These are phyloP conservation scores for Phytophthora parvispora DNA, from an alignment of 352 stramenopile genomes.

Conservation along the genomic window DNA sequence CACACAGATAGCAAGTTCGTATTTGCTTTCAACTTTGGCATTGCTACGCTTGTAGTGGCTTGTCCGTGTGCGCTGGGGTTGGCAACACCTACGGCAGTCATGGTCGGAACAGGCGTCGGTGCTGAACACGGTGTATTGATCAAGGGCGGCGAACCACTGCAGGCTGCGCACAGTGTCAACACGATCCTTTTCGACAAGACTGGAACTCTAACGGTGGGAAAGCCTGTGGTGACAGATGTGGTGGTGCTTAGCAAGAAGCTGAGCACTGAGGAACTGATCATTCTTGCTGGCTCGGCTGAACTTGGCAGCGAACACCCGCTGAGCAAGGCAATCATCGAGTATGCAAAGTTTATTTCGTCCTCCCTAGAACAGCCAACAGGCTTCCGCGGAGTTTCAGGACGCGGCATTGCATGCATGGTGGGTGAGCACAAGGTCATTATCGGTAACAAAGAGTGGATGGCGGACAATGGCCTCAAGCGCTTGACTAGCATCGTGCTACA, in stretches of 20 bases:
- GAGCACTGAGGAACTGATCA: constrained; percentile 88
- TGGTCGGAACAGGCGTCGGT: constrained; percentile 98
- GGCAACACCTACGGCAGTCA: constrained; percentile 98
- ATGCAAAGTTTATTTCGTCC: constrained; percentile 88
- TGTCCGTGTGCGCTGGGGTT: constrained; percentile 99
- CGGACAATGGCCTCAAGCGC: constrained; percentile 78
- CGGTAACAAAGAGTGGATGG: constrained; percentile 94
- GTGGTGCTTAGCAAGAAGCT: constrained; percentile 83
- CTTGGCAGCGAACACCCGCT: constrained; percentile 96
- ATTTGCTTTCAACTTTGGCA: constrained; percentile 98
- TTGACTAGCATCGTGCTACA: constrained; percentile 78
- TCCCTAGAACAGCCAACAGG: constrained; percentile 76
- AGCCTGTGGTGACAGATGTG: constrained; percentile 90
- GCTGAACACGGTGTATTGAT: constrained; percentile 98
- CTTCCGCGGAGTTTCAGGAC: constrained; percentile 91
- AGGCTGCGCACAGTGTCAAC: constrained; percentile 94
- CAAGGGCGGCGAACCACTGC: constrained; percentile 97
- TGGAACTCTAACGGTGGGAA: constrained; percentile 97
- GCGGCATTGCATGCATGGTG: constrained; percentile 86
- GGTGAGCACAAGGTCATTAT: constrained; percentile 87
- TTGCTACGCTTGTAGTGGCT: constrained; percentile 98
- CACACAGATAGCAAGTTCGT: constrained; percentile 86
- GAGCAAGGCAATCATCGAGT: constrained; percentile 94
- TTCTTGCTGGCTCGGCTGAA: constrained; percentile 93
- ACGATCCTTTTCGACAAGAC: constrained; percentile 99